Evolutionary conservation across 805 yeast genomes (phyloP).

Genomic region (Kodamaea restingae): DNA sequence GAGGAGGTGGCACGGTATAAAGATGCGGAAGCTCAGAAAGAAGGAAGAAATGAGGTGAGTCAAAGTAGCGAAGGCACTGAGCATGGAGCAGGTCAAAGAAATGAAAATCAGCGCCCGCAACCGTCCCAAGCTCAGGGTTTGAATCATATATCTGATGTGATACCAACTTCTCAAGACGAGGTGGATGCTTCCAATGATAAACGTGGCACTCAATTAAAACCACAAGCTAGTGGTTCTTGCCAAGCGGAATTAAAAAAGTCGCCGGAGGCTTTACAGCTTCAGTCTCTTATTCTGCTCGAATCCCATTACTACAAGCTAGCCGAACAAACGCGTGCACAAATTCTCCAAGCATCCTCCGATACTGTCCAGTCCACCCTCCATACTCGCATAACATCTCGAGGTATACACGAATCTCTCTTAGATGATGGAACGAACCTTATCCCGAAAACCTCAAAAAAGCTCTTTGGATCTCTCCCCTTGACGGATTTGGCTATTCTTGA

Average conservation of each 20-base stretch:
- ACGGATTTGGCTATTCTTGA: constrained; percentile 13
- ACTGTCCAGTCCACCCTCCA: constrained; percentile 25
- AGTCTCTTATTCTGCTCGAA: too few relatives aligned
- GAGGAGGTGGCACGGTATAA: constrained; percentile 1
- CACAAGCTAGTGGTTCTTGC: too few relatives aligned
- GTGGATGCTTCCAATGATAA: too few relatives aligned
- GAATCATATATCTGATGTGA: too few relatives aligned
- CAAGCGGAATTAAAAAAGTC: too few relatives aligned
- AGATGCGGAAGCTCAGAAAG: background rate
- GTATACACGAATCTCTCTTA: constrained; percentile 10
- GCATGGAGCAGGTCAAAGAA: too few relatives aligned
- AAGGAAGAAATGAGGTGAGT: background rate
- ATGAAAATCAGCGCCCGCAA: too few relatives aligned
- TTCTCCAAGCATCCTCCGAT: constrained; percentile 28
- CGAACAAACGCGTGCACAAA: constrained; percentile 30
- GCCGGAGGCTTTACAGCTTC: too few relatives aligned
- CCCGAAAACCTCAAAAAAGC: constrained; percentile 32
- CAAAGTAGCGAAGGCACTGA: too few relatives aligned
- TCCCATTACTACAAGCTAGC: constrained; percentile 29
- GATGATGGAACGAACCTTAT: constrained; percentile 30
- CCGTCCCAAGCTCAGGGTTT: too few relatives aligned
- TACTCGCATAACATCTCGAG: constrained; percentile 22
- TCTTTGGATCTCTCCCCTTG: constrained; percentile 28
- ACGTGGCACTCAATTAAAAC: too few relatives aligned
- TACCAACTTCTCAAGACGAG: too few relatives aligned